phyloP scores from a whole-genome alignment of 129 eudicot species.

The Chrysanthemum seticuspe region DNA sequence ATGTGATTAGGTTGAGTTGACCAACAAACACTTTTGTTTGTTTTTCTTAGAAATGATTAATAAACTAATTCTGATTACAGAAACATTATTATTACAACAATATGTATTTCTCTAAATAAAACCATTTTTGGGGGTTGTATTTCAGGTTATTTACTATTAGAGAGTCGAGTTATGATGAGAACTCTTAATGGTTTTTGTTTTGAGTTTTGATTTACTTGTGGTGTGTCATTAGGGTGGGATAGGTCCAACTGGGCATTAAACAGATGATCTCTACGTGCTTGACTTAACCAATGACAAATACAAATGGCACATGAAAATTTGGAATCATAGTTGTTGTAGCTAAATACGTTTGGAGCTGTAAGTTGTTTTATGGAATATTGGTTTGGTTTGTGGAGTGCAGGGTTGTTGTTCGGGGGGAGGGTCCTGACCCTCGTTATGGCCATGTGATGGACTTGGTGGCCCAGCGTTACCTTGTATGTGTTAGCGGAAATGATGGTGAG shows the following conservation, averaged over 20 bases:
- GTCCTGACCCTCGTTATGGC: conserved; percentile 96
- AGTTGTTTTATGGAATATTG: background rate
- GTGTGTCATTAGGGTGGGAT: conserved; percentile 79
- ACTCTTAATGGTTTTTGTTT: conserved; percentile 8
- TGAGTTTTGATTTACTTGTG: conserved; percentile 31
- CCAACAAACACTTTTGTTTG: too few species aligned
- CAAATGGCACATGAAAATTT: conserved; percentile 87
- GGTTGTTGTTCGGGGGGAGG: conserved; percentile 93
- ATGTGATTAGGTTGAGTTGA: too few species aligned
- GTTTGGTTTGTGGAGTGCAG: conserved; percentile 41
- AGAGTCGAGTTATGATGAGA: background rate
- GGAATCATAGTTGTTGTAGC: background rate
- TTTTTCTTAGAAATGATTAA: too few species aligned
- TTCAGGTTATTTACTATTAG: conserved; percentile 62
- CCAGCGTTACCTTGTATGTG: conserved; percentile 85
- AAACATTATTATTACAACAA: too few species aligned
- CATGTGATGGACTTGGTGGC: conserved; percentile 98
- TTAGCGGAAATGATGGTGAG: conserved; percentile 97
- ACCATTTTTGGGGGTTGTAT: conserved; percentile 52
- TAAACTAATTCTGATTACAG: too few species aligned
- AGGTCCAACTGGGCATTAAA: conserved; percentile 97
- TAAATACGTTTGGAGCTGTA: background rate
- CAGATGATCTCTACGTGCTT: conserved; percentile 91
- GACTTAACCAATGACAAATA: conserved; percentile 91
- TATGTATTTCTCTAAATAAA: too few species aligned